Evolutionary conservation across 148 eudicot genomes (phyloP).

Genomic region (Camellia granthamiana): DNA sequence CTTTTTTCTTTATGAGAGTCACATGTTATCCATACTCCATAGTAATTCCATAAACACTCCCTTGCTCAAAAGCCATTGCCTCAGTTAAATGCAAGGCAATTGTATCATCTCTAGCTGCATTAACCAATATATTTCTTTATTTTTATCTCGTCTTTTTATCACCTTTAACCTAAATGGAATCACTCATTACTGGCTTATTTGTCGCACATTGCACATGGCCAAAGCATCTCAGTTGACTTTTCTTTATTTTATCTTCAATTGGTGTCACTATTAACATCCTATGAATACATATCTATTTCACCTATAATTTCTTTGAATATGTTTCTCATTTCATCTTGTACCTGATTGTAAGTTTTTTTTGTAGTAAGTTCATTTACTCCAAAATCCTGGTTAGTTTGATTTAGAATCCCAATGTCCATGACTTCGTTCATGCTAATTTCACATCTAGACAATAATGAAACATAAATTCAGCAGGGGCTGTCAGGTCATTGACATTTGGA

Average conservation of each 20-base stretch:
- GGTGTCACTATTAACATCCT: not conserved
- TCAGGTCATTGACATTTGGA: conserved; percentile 40
- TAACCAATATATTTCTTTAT: not conserved
- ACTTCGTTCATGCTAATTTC: not conserved
- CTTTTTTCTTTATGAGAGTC: not conserved
- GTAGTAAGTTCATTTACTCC: not conserved
- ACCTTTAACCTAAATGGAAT: not conserved
- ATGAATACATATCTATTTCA: not conserved
- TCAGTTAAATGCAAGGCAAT: not conserved
- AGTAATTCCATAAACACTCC: not conserved
- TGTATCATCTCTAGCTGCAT: not conserved
- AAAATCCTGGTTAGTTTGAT: not conserved
- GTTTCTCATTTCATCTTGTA: not conserved
- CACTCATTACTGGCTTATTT: not conserved
- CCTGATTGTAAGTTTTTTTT: no score
- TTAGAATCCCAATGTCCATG: not conserved
- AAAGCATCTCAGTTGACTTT: not conserved
- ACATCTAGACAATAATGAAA: not conserved
- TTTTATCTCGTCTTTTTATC: not conserved
- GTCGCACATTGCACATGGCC: not conserved
- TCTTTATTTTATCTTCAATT: not conserved
- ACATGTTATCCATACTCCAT: not conserved
- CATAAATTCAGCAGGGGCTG: conserved; percentile 43
- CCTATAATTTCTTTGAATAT: not conserved
- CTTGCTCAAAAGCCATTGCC: not conserved